These are phyloP conservation scores for Xerocomus amazonicus DNA, from an alignment of 1,284 basidiomycete genomes.

Conservation along the genomic window DNA sequence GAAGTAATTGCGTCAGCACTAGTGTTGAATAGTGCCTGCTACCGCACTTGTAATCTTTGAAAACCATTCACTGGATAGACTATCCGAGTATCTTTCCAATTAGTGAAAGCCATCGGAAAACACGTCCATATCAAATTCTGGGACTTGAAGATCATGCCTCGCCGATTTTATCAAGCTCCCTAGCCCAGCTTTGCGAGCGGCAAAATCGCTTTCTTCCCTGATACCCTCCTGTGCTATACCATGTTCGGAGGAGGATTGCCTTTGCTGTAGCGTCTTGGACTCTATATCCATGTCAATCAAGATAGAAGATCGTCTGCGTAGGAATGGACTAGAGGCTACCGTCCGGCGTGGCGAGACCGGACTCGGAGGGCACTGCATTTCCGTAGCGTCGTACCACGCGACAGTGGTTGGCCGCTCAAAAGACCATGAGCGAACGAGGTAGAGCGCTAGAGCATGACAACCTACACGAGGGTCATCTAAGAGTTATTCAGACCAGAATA, in stretches of 20 bases:
- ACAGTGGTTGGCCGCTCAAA: conserved; percentile 71
- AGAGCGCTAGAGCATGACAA: conserved; percentile 86
- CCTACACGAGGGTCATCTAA: conserved; percentile 46
- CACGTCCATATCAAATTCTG: conserved; percentile 83
- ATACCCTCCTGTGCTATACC: conserved; percentile 31
- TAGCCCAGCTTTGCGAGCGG: conserved; percentile 68
- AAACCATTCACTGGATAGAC: conserved; percentile 9
- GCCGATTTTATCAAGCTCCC: conserved; percentile 84
- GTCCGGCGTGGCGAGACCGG: conserved; percentile 42
- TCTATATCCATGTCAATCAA: conserved; percentile 85
- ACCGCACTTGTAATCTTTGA: conserved; percentile 12
- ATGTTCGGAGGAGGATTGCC: conserved; percentile 48
- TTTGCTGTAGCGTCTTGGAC: conserved; percentile 57
- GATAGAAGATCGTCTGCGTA: conserved; percentile 66
- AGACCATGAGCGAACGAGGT: conserved; percentile 85
- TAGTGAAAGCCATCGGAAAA: conserved; percentile 33
- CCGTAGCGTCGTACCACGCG: background rate
- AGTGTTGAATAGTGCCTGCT: conserved; percentile 8
- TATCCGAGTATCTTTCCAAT: conserved; percentile 5
- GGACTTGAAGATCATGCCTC: conserved; percentile 80
- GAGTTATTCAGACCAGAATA: background rate
- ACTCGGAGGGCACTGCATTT: conserved; percentile 34
- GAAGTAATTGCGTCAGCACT: conserved; percentile 38
- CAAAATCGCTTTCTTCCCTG: conserved; percentile 52
- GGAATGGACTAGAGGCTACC: conserved; percentile 51